A percentile compares a stretch with the other conserved stretches of the same genome.
phyloP scores from a whole-genome alignment of 805 yeast genomes.

The Myxozyma sirexii region DNA sequence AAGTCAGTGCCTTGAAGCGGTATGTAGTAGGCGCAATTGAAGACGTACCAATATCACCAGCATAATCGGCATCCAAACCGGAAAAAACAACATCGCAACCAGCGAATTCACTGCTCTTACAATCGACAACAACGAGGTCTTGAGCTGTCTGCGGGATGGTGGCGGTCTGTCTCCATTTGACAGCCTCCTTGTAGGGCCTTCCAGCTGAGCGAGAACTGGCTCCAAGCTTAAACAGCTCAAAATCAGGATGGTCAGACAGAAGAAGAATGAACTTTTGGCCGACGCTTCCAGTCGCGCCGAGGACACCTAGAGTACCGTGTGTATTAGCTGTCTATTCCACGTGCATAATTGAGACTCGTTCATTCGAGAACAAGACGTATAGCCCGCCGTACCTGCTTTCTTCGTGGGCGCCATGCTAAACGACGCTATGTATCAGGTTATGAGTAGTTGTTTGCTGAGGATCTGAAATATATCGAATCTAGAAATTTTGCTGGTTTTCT shows the following conservation, averaged over 20 bases:
- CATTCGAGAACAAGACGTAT: not conserved
- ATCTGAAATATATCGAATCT: not conserved
- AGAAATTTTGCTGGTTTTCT: too few relatives aligned
- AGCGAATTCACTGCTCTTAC: conserved; percentile 72
- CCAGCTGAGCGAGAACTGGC: conserved; percentile 96
- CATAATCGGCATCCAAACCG: conserved; percentile 89
- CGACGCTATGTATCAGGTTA: not conserved
- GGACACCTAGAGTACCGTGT: conserved; percentile 66
- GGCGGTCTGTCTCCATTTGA: conserved; percentile 90
- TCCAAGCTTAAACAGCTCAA: conserved; percentile 81
- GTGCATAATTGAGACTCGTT: not conserved
- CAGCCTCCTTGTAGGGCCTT: conserved; percentile 79
- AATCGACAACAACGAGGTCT: conserved; percentile 69
- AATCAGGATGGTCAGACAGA: conserved; percentile 84
- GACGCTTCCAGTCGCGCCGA: conserved; percentile 97
- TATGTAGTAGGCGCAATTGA: not conserved
- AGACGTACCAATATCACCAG: conserved; percentile 68
- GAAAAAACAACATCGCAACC: conserved; percentile 94
- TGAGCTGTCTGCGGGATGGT: conserved; percentile 71
- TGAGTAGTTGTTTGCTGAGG: not conserved
- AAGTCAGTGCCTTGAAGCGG: not conserved
- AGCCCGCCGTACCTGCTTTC: conserved; percentile 35
- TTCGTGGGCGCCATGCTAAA: conserved; percentile 28
- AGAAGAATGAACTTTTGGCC: conserved; percentile 93
- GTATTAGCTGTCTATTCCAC: not conserved